phyloP scores from a whole-genome alignment of 106 monocot genomes.

The Dendrobium catenatum region DNA sequence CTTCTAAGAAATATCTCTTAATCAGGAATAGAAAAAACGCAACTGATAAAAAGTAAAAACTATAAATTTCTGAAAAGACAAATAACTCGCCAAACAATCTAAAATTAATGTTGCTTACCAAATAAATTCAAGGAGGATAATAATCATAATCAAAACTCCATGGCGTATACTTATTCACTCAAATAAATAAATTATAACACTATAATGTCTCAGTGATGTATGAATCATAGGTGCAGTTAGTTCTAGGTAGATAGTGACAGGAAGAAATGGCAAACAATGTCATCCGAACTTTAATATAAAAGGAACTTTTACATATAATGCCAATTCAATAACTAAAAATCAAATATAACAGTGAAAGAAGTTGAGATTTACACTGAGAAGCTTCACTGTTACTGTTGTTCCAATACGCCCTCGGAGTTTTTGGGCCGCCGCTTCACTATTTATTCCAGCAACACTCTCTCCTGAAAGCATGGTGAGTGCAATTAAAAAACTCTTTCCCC shows the following conservation, averaged over 20 bases:
- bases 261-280: neutral
- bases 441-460: constrained; percentile 54
- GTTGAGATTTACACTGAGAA: constrained; percentile 38
- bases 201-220: neutral
- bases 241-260: neutral
- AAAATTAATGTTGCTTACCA: neutral
- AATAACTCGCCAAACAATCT: neutral
- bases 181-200: neutral
- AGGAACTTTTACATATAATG: neutral
- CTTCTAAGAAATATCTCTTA: too few relatives aligned
- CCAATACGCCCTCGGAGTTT: constrained; percentile 86
- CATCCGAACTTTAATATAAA: neutral
- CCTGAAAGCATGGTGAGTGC: constrained; percentile 29
- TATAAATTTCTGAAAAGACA: neutral
- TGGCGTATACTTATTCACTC: too few relatives aligned
- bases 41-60: neutral
- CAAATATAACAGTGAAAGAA: neutral
- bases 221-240: neutral
- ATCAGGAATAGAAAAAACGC: neutral
- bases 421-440: constrained; percentile 73
- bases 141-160: too few relatives aligned
- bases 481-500: neutral
- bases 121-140: neutral
- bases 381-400: constrained; percentile 79
- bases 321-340: neutral